phyloP scores from a whole-genome alignment of 75 land plant species.

The Pinus albicaulis region DNA sequence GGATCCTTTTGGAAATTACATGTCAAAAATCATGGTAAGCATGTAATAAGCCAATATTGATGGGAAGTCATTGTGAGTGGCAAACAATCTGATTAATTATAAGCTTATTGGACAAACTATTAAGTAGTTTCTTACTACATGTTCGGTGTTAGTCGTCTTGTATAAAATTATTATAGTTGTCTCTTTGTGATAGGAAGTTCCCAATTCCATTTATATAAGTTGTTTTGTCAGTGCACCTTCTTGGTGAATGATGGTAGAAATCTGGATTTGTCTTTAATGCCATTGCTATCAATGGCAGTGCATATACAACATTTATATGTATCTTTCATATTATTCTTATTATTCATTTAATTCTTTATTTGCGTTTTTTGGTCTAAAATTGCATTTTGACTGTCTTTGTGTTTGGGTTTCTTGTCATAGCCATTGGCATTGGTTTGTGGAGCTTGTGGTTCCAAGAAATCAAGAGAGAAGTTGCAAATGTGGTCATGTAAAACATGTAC shows the following conservation, averaged over 20 bases:
- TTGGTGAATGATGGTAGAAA: background rate
- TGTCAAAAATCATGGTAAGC: no score
- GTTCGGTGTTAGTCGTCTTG: background rate
- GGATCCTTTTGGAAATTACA: no score
- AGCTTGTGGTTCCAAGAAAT: slow-evolving; percentile 59
- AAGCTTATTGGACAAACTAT: background rate
- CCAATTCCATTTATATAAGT: background rate
- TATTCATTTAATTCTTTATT: background rate
- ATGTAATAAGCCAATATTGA: no score
- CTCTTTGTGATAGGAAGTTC: background rate
- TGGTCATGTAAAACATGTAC: slow-evolving; percentile 97
- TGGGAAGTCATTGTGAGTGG: no score
- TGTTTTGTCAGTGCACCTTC: no score
- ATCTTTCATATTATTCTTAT: background rate
- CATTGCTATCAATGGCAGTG: background rate
- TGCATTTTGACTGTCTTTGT: background rate
- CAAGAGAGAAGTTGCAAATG: slow-evolving; percentile 18
- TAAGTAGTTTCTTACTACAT: background rate
- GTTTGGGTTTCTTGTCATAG: slow-evolving; percentile 29
- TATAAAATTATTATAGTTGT: background rate
- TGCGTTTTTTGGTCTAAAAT: background rate
- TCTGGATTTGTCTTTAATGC: background rate
- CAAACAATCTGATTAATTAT: background rate
- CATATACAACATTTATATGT: background rate
- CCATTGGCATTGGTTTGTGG: slow-evolving; percentile 73